Evolutionary conservation across 345 rosid genomes (phyloP).

Genomic region (Melastoma malabathricum): DNA sequence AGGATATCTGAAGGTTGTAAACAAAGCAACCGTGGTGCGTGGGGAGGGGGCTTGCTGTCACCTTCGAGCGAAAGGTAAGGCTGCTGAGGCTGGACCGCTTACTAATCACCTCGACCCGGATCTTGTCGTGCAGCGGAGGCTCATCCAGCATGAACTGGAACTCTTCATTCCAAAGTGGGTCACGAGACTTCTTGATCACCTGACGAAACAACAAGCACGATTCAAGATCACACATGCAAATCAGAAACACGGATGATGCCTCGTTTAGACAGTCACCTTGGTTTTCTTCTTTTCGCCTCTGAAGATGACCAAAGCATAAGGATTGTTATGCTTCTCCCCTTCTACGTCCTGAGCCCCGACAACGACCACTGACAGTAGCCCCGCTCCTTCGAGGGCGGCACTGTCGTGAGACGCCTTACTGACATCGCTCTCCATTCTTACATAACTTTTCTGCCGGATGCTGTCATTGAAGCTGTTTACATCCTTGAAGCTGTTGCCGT

Average conservation of each 20-base stretch:
- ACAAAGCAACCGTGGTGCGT: too few species aligned
- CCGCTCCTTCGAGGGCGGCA: constrained; percentile 13
- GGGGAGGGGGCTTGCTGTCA: background rate
- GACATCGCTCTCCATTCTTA: constrained; percentile 6
- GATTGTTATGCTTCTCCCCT: constrained; percentile 33
- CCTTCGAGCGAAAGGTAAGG: constrained; percentile 23
- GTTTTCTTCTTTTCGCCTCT: constrained; percentile 43
- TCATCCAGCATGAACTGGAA: constrained; percentile 38
- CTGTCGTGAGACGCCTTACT: constrained; percentile 5
- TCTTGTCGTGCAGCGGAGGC: constrained; percentile 30
- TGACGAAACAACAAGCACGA: constrained; percentile 4
- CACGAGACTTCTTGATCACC: constrained; percentile 29
- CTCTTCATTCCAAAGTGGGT: constrained; percentile 45
- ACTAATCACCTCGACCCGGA: constrained; percentile 33
- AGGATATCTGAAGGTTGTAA: background rate
- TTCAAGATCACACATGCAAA: background rate
- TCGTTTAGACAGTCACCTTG: constrained; percentile 16
- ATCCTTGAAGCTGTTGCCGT: too few species aligned
- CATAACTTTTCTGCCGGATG: constrained; percentile 2
- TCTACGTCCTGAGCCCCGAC: constrained; percentile 37
- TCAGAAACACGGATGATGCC: background rate
- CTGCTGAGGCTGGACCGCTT: constrained; percentile 17
- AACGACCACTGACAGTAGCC: constrained; percentile 15
- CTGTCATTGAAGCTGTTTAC: too few species aligned
- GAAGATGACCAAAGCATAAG: constrained; percentile 28